Evolutionary conservation across 768 basidiomycete genomes (phyloP), one percentile per base, ranked within the genome.

Genomic region (Tulasnella sp.): DNA sequence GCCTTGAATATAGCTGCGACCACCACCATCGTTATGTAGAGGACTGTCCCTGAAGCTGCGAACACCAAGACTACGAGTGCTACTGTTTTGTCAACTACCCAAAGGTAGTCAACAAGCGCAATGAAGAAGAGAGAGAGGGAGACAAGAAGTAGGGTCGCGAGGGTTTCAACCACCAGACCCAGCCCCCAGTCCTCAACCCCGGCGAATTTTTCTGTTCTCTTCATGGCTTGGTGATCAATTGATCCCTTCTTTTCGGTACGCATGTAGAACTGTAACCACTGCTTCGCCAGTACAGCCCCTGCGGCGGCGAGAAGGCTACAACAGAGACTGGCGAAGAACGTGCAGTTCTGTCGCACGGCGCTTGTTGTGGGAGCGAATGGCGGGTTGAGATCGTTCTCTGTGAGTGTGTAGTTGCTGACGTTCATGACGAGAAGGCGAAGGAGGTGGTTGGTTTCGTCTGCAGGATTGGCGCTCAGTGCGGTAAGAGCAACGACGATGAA

Each of bases 231-330:
- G 4, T 29, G 15, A 8, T 43, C 54, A 12, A 43, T n/a, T 10
- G 38, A 19, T 1, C 27, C 21, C 2, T 21, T 22, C 41, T 56
- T 24, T 19, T 22, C 29, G 21, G 41, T 27, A 4, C 42, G 41
- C 12, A 22, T 24, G 42, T 56, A 56, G 29, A n/a, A 11, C 41
- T 24, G 45, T 3, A 56, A 15, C 54, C 54, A 56, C 24, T 56
- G 34, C 19, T 56, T 56, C 27, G 34, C 54, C 27, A 56, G 27
- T 43, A 56, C 24, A 5, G 54, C 54, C 5, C 54, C 54, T 21
- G 44, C 12, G 15, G 54, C 15, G 15, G 54, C 43, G 22, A 45
- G 10, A 30, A 56, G 42, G 19, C 42, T 44, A 24, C 25, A 54
- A 30, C 11, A 54, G 17, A 54, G 31, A 24, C 25, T 54, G 3